Conservation (phyloP, 306 rosid genomes). For the Rubus idaeus region DNA sequence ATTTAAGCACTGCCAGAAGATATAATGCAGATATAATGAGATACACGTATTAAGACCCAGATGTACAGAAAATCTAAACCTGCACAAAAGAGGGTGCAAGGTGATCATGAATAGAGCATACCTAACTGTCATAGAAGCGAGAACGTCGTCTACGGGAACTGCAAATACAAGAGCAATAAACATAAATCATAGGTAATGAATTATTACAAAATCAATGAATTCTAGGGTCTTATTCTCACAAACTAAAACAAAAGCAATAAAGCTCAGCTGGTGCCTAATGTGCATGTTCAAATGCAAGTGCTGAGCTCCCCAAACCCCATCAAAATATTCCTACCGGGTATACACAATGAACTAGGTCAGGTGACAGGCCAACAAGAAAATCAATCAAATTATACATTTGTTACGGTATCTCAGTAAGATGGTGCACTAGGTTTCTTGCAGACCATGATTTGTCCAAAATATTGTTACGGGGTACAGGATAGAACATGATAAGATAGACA, state of each 20-base stretch:
- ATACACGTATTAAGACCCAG: neutral
- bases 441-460: neutral
- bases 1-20: constrained; percentile 25
- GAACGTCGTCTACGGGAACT: constrained; percentile 75
- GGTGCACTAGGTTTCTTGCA: neutral
- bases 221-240: neutral
- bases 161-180: constrained; percentile 31
- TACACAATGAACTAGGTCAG: neutral
- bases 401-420: neutral
- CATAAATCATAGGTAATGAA: constrained; percentile 12
- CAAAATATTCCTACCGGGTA: neutral
- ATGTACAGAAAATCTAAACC: neutral
- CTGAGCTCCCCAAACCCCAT: neutral
- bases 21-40: neutral
- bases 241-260: constrained; percentile 13
- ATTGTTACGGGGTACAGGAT: neutral
- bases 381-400: neutral
- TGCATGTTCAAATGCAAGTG: neutral
- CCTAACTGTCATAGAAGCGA: constrained; percentile 88
- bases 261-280: neutral
- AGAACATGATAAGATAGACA: neutral
- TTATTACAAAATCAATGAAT: constrained; percentile 16
- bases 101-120: constrained; percentile 34
- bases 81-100: constrained; percentile 11
- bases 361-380: neutral